Conservation (phyloP, 2,329 filamentous ascomycete species). For the Rhexocercosporidium sp. region DNA sequence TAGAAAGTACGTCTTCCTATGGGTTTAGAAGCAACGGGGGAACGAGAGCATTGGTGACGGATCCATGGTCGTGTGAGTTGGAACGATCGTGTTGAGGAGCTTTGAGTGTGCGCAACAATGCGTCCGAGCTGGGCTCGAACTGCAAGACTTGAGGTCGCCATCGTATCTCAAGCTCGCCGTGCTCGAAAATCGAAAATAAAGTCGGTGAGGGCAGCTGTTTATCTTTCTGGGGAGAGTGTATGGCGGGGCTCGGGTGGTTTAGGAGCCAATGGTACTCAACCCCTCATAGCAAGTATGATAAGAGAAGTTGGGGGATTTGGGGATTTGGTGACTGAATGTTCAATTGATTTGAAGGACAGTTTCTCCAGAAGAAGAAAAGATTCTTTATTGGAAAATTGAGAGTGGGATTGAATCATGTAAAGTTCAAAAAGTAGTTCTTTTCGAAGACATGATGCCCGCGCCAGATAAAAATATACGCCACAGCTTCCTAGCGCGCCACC, state of each 20-base stretch:
- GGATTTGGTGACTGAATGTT: not conserved
- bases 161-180: conserved; percentile 21
- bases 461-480: conserved; percentile 15
- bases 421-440: not conserved
- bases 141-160: conserved; percentile 36
- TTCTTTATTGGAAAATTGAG: not conserved
- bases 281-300: conserved; percentile 20
- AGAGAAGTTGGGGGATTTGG: not conserved
- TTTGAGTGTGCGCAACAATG: conserved; percentile 28
- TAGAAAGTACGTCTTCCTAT: conserved; percentile 41
- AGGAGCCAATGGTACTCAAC: conserved; percentile 23
- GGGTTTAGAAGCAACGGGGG: conserved; percentile 15
- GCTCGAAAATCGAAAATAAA: conserved; percentile 15
- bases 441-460: not conserved
- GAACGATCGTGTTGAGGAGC: conserved; percentile 18
- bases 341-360: not conserved
- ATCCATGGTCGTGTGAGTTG: conserved; percentile 34
- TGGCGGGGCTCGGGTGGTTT: conserved; percentile 34
- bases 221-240: conserved; percentile 4
- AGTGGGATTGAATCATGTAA: conserved; percentile 12
- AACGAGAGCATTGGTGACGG: conserved; percentile 31
- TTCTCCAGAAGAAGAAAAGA: not conserved
- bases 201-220: conserved; percentile 22
- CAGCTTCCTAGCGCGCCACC: conserved; percentile 13
- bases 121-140: conserved; percentile 35